Evolutionary conservation across 2,329 filamentous ascomycete genomes (phyloP).

Genomic region (Leptosphaerulina australis): DNA sequence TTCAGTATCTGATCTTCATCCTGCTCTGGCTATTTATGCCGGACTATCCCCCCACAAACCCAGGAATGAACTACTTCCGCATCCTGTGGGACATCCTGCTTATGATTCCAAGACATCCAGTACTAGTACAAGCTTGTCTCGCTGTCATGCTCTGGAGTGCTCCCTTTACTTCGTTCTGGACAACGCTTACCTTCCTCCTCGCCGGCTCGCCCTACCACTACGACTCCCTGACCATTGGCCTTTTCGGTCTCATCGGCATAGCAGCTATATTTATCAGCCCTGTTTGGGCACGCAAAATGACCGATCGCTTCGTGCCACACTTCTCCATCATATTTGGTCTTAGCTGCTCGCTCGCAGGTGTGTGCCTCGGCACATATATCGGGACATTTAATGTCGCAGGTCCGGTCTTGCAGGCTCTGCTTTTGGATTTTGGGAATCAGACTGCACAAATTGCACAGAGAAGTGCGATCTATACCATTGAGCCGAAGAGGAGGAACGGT

Average conservation of each 20-base stretch:
- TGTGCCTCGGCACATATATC: constrained; percentile 71
- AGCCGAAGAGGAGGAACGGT: constrained; percentile 72
- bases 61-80: constrained; percentile 67
- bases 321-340: constrained; percentile 70
- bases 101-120: constrained; percentile 68
- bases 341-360: constrained; percentile 63
- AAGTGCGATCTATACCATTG: constrained; percentile 71
- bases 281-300: constrained; percentile 71
- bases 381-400: constrained; percentile 71
- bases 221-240: constrained; percentile 69
- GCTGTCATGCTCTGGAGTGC: constrained; percentile 67
- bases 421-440: constrained; percentile 74
- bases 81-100: constrained; percentile 69
- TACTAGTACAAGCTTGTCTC: constrained; percentile 72
- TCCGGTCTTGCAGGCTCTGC: constrained; percentile 72
- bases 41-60: constrained; percentile 78
- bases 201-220: constrained; percentile 72
- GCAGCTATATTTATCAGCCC: constrained; percentile 71
- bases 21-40: constrained; percentile 77
- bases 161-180: constrained; percentile 73
- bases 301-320: constrained; percentile 71
- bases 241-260: constrained; percentile 80
- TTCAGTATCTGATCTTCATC: constrained; percentile 70
- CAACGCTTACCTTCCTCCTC: constrained; percentile 79
- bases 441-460: constrained; percentile 77